Percentiles rank a stretch among this genome's conserved stretches.
phyloP scores from a whole-genome alignment of 768 basidiomycete genomes.

The Favolaschia claudopus region DNA sequence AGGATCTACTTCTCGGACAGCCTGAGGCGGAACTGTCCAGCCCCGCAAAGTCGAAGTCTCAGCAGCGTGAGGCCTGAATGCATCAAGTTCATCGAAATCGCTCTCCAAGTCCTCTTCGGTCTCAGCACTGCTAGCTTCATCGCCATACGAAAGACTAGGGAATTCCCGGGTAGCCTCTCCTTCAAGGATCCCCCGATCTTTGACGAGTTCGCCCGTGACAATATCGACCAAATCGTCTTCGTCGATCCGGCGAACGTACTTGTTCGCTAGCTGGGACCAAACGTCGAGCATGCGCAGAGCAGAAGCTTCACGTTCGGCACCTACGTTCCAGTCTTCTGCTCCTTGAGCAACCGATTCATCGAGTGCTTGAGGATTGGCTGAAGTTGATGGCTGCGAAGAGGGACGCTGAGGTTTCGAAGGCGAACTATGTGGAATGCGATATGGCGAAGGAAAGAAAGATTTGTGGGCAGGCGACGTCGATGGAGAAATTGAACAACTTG shows the following conservation, averaged over 20 bases:
- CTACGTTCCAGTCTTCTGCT: constrained; percentile 54
- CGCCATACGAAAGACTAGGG: constrained; percentile 55
- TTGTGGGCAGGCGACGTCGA: constrained; percentile 59
- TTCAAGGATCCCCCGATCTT: constrained; percentile 74
- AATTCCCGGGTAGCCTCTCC: constrained; percentile 51
- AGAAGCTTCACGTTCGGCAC: constrained; percentile 64
- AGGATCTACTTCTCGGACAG: constrained; percentile 49
- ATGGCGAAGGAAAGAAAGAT: constrained; percentile 31
- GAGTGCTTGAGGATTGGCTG: constrained; percentile 46
- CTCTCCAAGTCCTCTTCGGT: constrained; percentile 50
- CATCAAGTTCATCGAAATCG: constrained; percentile 68
- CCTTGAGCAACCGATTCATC: neutral
- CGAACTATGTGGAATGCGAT: constrained; percentile 39
- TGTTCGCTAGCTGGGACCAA: constrained; percentile 74
- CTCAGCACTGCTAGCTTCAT: constrained; percentile 38
- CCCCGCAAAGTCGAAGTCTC: constrained; percentile 36
- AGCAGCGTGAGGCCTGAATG: constrained; percentile 43
- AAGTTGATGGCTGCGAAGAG: constrained; percentile 46
- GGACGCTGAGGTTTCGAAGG: constrained; percentile 62
- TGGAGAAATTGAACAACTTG: constrained; percentile 60
- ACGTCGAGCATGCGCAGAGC: constrained; percentile 62
- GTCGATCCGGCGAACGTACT: constrained; percentile 70
- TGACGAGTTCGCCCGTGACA: constrained; percentile 63
- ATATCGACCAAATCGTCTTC: constrained; percentile 86
- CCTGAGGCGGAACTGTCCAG: constrained; percentile 52